Percentiles rank a stretch among this genome's conserved stretches.
phyloP scores from a whole-genome alignment of 192 early-diverging fungal genomes.

The Backusella tuberculispora region DNA sequence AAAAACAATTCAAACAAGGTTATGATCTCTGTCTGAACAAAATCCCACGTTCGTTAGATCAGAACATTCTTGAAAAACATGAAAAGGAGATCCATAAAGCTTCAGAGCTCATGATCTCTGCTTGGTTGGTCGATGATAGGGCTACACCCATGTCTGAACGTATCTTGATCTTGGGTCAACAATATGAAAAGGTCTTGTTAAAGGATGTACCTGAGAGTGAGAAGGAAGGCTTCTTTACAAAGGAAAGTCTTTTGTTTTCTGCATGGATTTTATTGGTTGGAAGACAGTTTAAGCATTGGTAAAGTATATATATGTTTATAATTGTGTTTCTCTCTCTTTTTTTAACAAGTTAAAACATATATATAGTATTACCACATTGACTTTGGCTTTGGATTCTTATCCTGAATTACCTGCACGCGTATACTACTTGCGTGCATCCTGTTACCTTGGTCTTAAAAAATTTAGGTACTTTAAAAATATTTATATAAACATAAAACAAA shows the following conservation, averaged over 20 bases:
- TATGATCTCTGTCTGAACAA: constrained; percentile 48
- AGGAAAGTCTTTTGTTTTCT: constrained; percentile 43
- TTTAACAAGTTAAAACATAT: not conserved
- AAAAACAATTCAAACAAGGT: constrained; percentile 52
- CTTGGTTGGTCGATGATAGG: constrained; percentile 64
- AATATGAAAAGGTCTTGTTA: constrained; percentile 56
- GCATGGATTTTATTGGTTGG: constrained; percentile 61
- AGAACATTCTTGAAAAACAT: constrained; percentile 50
- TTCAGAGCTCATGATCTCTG: constrained; percentile 56
- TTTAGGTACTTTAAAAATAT: constrained; percentile 31
- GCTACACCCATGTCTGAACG: constrained; percentile 61
- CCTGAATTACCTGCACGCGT: constrained; percentile 53
- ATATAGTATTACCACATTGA: constrained; percentile 53
- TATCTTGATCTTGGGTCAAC: constrained; percentile 62
- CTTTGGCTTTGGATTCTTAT: constrained; percentile 56
- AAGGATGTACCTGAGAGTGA: constrained; percentile 41
- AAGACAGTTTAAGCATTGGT: constrained; percentile 61
- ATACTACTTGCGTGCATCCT: constrained; percentile 56
- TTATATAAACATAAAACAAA: not conserved
- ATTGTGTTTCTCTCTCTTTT: not conserved
- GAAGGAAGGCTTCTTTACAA: constrained; percentile 47
- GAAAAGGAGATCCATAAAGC: constrained; percentile 55
- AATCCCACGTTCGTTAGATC: constrained; percentile 53
- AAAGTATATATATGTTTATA: not conserved
- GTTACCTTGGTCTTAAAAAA: constrained; percentile 51